These are phyloP conservation scores for Tricholoma sp. DNA, from an alignment of 768 basidiomycete genomes.

Conservation along the genomic window DNA sequence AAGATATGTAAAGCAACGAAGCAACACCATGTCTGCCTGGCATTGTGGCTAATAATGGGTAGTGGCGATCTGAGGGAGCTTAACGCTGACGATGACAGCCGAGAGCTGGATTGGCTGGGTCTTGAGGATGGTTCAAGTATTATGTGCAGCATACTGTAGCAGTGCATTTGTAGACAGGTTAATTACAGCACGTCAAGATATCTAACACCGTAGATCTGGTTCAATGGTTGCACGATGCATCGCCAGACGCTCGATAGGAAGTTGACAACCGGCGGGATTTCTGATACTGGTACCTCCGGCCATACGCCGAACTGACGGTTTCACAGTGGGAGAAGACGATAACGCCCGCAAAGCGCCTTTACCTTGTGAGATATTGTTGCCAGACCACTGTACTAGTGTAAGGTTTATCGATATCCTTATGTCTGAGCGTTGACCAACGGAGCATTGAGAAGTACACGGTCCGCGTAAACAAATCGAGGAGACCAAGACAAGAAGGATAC, in stretches of 20 bases:
- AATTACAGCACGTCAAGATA: neutral
- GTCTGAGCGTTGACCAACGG: slow-evolving; percentile 39
- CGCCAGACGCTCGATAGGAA: neutral
- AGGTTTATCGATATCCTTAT: slow-evolving; percentile 20
- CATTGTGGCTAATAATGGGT: slow-evolving; percentile 53
- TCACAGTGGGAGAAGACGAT: neutral
- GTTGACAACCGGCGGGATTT: neutral
- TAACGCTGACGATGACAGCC: slow-evolving; percentile 39
- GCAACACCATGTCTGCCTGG: slow-evolving; percentile 27
- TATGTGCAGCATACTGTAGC: slow-evolving; percentile 24
- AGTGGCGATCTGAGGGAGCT: slow-evolving; percentile 45
- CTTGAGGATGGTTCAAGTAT: slow-evolving; percentile 50
- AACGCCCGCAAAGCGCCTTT: neutral
- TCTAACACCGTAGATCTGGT: neutral
- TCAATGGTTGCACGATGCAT: neutral
- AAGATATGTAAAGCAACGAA: slow-evolving; percentile 54
- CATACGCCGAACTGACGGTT: neutral
- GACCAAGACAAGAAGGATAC: slow-evolving; percentile 46
- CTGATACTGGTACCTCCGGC: neutral
- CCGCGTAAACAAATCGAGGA: slow-evolving; percentile 44
- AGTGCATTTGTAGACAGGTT: slow-evolving; percentile 7
- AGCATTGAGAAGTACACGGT: slow-evolving; percentile 39
- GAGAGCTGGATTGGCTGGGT: slow-evolving; percentile 67
- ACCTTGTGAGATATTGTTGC: neutral
- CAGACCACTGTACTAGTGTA: neutral